These are phyloP conservation scores for Helianthus annuus DNA, from an alignment of 129 eudicot genomes.

Conservation along the genomic window HanXRQr2.0-SUNRISE NC_035441.2:145350883-145351382, in stretches of 20 bases:
- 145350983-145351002: background rate
- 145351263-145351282: conserved; percentile 3
- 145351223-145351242: conserved; percentile 22
- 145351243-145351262: background rate
- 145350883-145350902: too few relatives aligned
- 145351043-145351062: conserved; percentile 14
- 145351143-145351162: conserved; percentile 22
- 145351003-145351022: background rate
- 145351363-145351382: conserved; percentile 72
- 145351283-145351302: conserved; percentile 65
- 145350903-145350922: too few relatives aligned
- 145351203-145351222: conserved; percentile 5
- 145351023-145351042: background rate
- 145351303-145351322: conserved; percentile 79
- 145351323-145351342: conserved; percentile 79
- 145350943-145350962: background rate
- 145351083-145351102: conserved; percentile 37
- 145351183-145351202: conserved; percentile 11
- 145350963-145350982: background rate
- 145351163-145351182: conserved; percentile 26
- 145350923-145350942: background rate
- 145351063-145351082: conserved; percentile 29
- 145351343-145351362: conserved; percentile 50
- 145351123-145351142: conserved; percentile 33
- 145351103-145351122: conserved; percentile 27